phyloP scores from a whole-genome alignment of 176 grass and related monocot genomes.

The Pharus latifolius region DNA sequence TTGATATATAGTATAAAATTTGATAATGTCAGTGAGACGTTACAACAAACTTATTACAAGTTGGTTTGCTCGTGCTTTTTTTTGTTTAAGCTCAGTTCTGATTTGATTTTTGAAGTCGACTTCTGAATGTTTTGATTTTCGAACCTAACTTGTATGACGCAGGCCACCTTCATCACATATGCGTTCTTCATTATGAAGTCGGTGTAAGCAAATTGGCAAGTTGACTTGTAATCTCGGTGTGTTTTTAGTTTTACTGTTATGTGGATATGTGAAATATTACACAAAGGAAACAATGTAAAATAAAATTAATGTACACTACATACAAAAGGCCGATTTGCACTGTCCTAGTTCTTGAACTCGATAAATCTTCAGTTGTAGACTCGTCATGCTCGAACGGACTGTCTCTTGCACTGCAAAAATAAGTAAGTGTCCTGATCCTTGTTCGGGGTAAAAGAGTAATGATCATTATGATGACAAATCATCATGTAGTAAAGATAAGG shows the following conservation, averaged over 20 bases:
- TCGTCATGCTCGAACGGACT: no score
- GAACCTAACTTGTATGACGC: conserved; percentile 13
- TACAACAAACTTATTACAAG: neutral
- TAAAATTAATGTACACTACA: conserved; percentile 7
- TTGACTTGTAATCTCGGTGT: neutral
- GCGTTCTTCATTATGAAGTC: conserved; percentile 27
- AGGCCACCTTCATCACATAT: conserved; percentile 14
- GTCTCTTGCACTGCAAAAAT: no score
- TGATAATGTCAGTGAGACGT: neutral
- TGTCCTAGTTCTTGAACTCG: no score
- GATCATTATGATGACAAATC: neutral
- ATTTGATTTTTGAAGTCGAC: no score
- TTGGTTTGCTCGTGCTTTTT: no score
- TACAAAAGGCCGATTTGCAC: neutral
- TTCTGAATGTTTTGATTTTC: no score
- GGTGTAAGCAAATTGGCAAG: neutral
- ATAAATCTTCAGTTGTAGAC: no score
- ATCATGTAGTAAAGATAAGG: neutral
- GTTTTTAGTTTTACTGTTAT: neutral
- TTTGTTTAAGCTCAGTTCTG: no score
- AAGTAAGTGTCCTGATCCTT: no score
- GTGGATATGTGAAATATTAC: neutral
- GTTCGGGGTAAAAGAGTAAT: neutral
- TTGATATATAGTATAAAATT: neutral
- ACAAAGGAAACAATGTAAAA: neutral